Evolutionary conservation across 441 rosid genomes (phyloP), one percentile per base, ranked within the genome.

Genomic region (Jatropha podagrica): DNA sequence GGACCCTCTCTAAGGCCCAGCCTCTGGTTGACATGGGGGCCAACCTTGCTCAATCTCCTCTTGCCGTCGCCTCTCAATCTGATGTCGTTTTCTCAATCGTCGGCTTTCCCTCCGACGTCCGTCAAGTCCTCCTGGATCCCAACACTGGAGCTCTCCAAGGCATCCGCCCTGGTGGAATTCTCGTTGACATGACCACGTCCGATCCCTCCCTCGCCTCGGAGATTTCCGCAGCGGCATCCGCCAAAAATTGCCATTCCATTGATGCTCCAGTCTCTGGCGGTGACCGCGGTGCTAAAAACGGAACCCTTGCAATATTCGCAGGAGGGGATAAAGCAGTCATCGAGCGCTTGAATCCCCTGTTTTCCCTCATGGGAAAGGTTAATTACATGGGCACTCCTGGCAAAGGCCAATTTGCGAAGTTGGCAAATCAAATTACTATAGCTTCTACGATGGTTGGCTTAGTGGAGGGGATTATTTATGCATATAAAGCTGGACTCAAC

Each of bases 221-320:
- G 76, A 87, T 94, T 56, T 77, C 85, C 51, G 54, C 83, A 54
- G 89, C 90, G 0, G 98, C 97, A 4, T 60, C 87, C 46, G 55
- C 81, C 18, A 86, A 76, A 40, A 58, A 74, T 54, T 94, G 94
- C 81, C 82, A 80, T 77, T 80, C 97, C 4, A 65, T 94, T 72
- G 95, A 94, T 61, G 97, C 94, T 15, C 97, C 97, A 0, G 97
- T 92, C 1, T 92, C 97, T 20, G 97, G 96, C 15, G 97, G 97
- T 58, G 95, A 92, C 76, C 85, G 84, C 37, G 98, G 96, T 1
- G 94, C 98, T 55, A 88, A 86, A 66, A 84, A 80, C 75, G 96
- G 89, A 0, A 87, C 88, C 72, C 86, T 91, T 0, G 86, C 98
- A 23, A 95, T 93, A 27, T 95, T 95, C 77, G 89, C 89, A 0